Percentiles rank a stretch among this genome's conserved stretches.
These are phyloP conservation scores for Auricularia sp. DNA, from an alignment of 768 basidiomycete genomes.

Conservation along the genomic window DNA sequence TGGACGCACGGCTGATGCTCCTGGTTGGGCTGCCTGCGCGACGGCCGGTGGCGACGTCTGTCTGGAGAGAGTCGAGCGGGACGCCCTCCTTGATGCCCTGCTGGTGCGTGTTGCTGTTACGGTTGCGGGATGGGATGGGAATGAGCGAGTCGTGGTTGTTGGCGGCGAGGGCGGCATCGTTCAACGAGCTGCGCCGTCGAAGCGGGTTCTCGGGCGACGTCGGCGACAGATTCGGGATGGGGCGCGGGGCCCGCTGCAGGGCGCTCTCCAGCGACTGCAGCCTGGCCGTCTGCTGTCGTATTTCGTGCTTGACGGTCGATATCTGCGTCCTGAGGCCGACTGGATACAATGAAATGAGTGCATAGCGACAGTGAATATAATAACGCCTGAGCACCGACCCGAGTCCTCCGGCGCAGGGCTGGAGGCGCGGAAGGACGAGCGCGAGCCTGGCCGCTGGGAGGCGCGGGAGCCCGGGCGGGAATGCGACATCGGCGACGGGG, in stretches of 20 bases:
- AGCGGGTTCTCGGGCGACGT: background rate
- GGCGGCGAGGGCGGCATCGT: background rate
- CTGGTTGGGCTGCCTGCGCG: constrained; percentile 64
- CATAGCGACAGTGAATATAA: background rate
- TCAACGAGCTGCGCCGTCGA: background rate
- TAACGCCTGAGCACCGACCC: background rate
- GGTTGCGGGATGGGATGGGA: background rate
- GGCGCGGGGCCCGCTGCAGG: constrained; percentile 57
- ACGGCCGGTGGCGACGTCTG: constrained; percentile 21
- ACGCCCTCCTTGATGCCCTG: constrained; percentile 63
- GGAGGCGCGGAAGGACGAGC: background rate
- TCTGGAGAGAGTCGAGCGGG: constrained; percentile 43
- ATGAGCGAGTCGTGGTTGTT: background rate
- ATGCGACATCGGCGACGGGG: background rate
- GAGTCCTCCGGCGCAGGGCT: background rate
- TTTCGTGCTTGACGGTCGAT: constrained; percentile 71
- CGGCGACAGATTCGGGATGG: constrained; percentile 6
- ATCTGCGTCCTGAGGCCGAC: constrained; percentile 71
- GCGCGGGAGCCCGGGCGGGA: background rate
- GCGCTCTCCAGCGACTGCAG: constrained; percentile 58
- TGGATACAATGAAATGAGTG: constrained; percentile 16
- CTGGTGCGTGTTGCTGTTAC: background rate
- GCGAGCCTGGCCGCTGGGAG: background rate
- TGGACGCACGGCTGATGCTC: constrained; percentile 63
- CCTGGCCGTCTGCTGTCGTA: constrained; percentile 77